Conservation (phyloP, 2,329 filamentous ascomycete genomes). For the Aspergillus ibericus region DNA sequence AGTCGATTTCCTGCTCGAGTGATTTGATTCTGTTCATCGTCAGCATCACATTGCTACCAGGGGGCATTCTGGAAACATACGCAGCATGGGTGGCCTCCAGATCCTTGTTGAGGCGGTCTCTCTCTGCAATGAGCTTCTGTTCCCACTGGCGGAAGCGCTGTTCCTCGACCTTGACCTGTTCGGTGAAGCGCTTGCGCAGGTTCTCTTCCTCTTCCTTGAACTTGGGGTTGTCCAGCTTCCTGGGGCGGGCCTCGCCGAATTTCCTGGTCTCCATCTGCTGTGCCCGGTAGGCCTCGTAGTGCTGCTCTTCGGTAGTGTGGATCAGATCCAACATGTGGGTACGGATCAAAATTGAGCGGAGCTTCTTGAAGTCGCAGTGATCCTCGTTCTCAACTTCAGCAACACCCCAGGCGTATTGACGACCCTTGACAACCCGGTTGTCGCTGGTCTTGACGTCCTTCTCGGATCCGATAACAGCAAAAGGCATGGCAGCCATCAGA, state of each 20-base stretch:
- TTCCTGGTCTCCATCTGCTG: conserved; percentile 99
- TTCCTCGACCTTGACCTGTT: conserved; percentile 99
- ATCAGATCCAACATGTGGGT: conserved; percentile 99
- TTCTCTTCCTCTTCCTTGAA: conserved; percentile 99
- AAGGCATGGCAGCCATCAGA: conserved; percentile 96
- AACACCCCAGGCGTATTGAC: conserved; percentile 99
- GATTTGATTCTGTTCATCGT: conserved; percentile 48
- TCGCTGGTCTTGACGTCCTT: conserved; percentile 98
- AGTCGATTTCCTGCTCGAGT: conserved; percentile 82
- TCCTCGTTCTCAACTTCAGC: conserved; percentile 99
- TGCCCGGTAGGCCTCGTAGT: conserved; percentile 98
- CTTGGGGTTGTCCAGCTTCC: conserved; percentile 99
- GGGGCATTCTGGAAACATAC: conserved; percentile 36
- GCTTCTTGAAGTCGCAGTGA: conserved; percentile 99
- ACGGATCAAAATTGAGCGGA: conserved; percentile 96
- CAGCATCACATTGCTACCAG: conserved; percentile 21
- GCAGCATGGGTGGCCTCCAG: conserved; percentile 94
- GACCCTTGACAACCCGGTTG: conserved; percentile 95
- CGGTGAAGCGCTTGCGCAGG: conserved; percentile 96
- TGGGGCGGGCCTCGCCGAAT: conserved; percentile 93
- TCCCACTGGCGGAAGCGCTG: conserved; percentile 99
- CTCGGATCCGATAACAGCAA: conserved; percentile 97
- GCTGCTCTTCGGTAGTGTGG: conserved; percentile 97
- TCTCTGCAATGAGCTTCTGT: conserved; percentile 98
- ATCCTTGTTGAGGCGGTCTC: conserved; percentile 99